Percentiles rank a stretch among this genome's conserved stretches.
Evolutionary conservation across 1,284 basidiomycete genomes (phyloP).

Genomic region (Trichosporon asahii): DNA sequence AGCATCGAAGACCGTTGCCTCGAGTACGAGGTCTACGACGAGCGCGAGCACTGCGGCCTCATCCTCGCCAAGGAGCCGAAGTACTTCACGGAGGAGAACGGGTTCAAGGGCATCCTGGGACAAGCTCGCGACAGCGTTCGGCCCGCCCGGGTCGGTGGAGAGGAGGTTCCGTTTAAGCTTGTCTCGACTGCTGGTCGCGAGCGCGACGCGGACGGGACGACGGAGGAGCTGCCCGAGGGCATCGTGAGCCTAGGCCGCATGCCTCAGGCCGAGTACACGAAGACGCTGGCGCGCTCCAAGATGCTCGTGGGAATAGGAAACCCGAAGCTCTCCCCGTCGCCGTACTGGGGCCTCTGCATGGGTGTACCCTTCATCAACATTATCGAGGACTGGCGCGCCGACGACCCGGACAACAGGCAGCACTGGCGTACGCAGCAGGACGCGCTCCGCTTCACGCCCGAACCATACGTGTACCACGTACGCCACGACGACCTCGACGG

Average conservation of each 20-base stretch:
- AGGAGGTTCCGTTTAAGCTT: constrained; percentile 27
- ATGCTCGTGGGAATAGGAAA: constrained; percentile 19
- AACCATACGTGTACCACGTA: constrained; percentile 53
- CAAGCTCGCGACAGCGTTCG: constrained; percentile 14
- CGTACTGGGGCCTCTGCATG: constrained; percentile 53
- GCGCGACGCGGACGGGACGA: not conserved
- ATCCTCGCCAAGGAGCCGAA: constrained; percentile 45
- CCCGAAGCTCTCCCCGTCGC: constrained; percentile 20
- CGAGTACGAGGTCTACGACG: not conserved
- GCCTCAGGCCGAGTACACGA: constrained; percentile 13
- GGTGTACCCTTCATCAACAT: constrained; percentile 55
- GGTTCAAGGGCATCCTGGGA: constrained; percentile 10
- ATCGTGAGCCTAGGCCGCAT: constrained; percentile 17
- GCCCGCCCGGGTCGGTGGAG: constrained; percentile 10
- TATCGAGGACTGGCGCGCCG: constrained; percentile 36
- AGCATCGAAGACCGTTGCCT: constrained; percentile 47
- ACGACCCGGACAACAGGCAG: constrained; percentile 41
- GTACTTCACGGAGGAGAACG: constrained; percentile 34
- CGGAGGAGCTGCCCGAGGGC: not conserved
- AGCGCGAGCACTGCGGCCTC: constrained; percentile 44
- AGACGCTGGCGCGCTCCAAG: constrained; percentile 19
- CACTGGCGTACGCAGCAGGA: constrained; percentile 51
- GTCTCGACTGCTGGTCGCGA: constrained; percentile 31
- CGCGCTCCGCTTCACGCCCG: constrained; percentile 36
- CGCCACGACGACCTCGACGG: constrained; percentile 26